Evolutionary conservation across 1,284 basidiomycete species (phyloP).

Genomic region (Megacollybia platyphylla): DNA sequence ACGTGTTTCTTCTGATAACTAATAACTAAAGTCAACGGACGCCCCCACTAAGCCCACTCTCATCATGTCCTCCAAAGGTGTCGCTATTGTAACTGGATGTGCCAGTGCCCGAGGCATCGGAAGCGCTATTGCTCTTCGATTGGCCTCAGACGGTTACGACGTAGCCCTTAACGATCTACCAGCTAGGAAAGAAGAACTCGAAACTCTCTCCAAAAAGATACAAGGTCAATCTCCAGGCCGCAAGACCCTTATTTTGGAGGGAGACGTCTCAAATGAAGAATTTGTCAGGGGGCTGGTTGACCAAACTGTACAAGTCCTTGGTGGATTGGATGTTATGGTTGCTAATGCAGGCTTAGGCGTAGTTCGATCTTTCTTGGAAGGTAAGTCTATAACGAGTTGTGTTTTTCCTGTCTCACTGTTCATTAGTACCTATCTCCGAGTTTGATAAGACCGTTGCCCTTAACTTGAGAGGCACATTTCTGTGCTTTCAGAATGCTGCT

Average conservation of each 20-base stretch:
- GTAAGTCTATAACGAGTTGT: constrained; percentile 9
- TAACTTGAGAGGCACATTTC: constrained; percentile 10
- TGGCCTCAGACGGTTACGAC: constrained; percentile 23
- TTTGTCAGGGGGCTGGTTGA: constrained; percentile 9
- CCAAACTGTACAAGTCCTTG: constrained; percentile 15
- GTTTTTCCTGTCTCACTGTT: background rate
- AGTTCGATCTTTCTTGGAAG: constrained; percentile 8
- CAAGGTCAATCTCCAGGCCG: constrained; percentile 7
- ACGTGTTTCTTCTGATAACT: no score
- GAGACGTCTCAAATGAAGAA: constrained; percentile 20
- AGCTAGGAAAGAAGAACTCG: constrained; percentile 10
- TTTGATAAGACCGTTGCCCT: constrained; percentile 7
- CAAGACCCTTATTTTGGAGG: constrained; percentile 12
- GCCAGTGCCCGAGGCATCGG: constrained; percentile 21
- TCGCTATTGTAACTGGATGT: constrained; percentile 22
- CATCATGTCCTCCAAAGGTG: constrained; percentile 6
- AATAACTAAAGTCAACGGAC: no score
- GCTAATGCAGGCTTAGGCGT: background rate
- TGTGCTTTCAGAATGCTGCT: constrained; percentile 17
- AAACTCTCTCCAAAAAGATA: constrained; percentile 15
- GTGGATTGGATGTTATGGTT: constrained; percentile 23
- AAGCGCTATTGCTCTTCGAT: constrained; percentile 19
- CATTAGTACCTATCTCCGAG: constrained; percentile 8
- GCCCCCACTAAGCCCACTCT: background rate
- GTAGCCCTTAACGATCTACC: constrained; percentile 21